A percentile compares a stretch with the other conserved stretches of the same genome.
Evolutionary conservation across 1,284 basidiomycete genomes (phyloP).

Genomic region (Polyporus tsugae): DNA sequence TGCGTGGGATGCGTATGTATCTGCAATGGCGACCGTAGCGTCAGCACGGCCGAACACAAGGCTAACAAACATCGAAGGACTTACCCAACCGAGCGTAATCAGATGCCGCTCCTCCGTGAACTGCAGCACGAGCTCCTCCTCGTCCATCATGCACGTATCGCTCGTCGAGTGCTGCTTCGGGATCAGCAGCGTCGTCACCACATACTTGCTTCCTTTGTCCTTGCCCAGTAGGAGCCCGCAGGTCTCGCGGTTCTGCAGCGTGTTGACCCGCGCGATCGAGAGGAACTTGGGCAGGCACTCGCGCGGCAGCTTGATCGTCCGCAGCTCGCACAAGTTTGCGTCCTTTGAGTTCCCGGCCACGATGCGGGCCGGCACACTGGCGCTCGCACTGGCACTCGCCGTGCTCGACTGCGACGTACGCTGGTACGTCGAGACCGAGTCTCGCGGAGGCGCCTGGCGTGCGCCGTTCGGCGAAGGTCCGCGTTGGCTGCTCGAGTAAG

Average conservation of each 20-base stretch:
- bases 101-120: conserved; percentile 82
- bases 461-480: conserved; percentile 36
- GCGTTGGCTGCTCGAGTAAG: conserved; percentile 25
- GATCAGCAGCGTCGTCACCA: conserved; percentile 75
- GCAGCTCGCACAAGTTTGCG: conserved; percentile 50
- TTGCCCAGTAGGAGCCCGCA: conserved; percentile 71
- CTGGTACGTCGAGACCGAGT: conserved; percentile 9
- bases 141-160: conserved; percentile 89
- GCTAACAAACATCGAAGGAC: conserved; percentile 40
- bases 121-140: conserved; percentile 85
- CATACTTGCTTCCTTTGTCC: conserved; percentile 63
- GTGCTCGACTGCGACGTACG: conserved; percentile 15
- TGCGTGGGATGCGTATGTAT: conserved; percentile 94
- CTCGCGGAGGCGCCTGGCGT: conserved; percentile 30
- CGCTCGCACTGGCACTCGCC: conserved; percentile 6
- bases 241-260: conserved; percentile 66
- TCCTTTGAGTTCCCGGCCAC: conserved; percentile 42
- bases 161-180: conserved; percentile 86
- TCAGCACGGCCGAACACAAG: conserved; percentile 17
- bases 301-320: conserved; percentile 71
- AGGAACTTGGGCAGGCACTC: conserved; percentile 78
- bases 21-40: conserved; percentile 46
- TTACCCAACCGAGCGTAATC: conserved; percentile 90
- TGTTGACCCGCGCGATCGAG: conserved; percentile 71
- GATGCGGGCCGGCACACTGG: conserved; percentile 35